Base-by-base conservation (phyloP, 2,329 filamentous ascomycete species). In the Tolypocladium endophyticum region DNA sequence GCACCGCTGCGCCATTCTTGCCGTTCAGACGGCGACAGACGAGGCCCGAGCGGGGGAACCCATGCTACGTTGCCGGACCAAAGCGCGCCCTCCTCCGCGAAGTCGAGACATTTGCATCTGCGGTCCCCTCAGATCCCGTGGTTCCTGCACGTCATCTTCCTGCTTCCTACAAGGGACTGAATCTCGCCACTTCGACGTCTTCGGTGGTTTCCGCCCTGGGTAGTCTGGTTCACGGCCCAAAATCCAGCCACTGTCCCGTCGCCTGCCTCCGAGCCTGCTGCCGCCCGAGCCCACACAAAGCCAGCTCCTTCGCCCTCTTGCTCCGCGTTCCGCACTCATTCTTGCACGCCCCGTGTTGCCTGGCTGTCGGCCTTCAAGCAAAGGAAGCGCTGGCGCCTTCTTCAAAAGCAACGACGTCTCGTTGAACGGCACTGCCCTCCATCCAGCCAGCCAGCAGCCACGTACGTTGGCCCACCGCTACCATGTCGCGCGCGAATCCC, bases 401-500 rank as follows among this genome's bases (percentile, higher is more conserved):
- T 53, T 53, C 50, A 53, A 20, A 52, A 30, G 28, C 47, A 33
- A 33, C 16, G 11, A 35, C 28, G 33, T 35, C 28, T 20, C 18
- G 20, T n/a, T 33, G 4, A 20, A 33, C 50, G 28, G 16, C 28
- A 11, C 28, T 9, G 50, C 7, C 25, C 14, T 54, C 57, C 45
- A 38, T 47, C 55, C 16, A 52, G 28, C 23, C n/a, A 47, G 52
- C 33, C 38, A 18, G 43, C 43, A 56, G 20, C 45, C 58, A 18
- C 20, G n/a, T 35, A 35, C 50, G 4, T 53, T 20, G 50, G 28
- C 50, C 56, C 59, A 61, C 59, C 59, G 58, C 30, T 18, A 36
- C 45, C 69, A 84, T 85, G 82, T 85, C 82, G 71, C 82, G 82
- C 69, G 70, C 81, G 61, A 77, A 79, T 69, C 74, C 81, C 65